These are phyloP conservation scores for Rubus idaeus DNA, from an alignment of 306 rosid genomes.

Conservation along the genomic window DNA sequence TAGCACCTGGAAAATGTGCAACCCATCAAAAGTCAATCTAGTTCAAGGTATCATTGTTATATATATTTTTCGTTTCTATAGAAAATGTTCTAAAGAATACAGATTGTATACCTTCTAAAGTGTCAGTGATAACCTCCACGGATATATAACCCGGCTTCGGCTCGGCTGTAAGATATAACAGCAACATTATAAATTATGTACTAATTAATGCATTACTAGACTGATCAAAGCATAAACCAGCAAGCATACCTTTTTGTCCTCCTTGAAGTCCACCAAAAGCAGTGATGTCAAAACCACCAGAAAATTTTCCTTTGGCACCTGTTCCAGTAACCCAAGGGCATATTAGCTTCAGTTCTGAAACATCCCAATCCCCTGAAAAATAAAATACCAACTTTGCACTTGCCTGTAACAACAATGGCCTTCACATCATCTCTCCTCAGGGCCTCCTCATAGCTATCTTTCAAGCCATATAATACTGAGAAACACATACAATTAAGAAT, in stretches of 20 bases:
- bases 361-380: too few relatives aligned
- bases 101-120: slow-evolving; percentile 59
- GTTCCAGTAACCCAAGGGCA: slow-evolving; percentile 13
- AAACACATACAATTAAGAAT: background rate
- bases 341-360: slow-evolving; percentile 6
- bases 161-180: slow-evolving; percentile 31
- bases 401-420: slow-evolving; percentile 90
- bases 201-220: background rate
- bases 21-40: slow-evolving; percentile 17
- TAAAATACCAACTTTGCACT: background rate
- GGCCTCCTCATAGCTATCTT: slow-evolving; percentile 72
- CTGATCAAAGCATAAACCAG: background rate
- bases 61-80: background rate
- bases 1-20: slow-evolving; percentile 54
- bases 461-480: slow-evolving; percentile 64
- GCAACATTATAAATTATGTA: slow-evolving; percentile 16
- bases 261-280: slow-evolving; percentile 69
- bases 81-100: background rate
- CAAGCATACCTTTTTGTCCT: slow-evolving; percentile 48
- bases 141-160: slow-evolving; percentile 69
- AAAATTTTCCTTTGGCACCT: slow-evolving; percentile 90
- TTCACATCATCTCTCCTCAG: slow-evolving; percentile 73
- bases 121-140: slow-evolving; percentile 65
- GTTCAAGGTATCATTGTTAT: background rate
- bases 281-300: slow-evolving; percentile 92